phyloP scores from a whole-genome alignment of 257 asterid genomes.

The Schizonepeta tenuifolia region DNA sequence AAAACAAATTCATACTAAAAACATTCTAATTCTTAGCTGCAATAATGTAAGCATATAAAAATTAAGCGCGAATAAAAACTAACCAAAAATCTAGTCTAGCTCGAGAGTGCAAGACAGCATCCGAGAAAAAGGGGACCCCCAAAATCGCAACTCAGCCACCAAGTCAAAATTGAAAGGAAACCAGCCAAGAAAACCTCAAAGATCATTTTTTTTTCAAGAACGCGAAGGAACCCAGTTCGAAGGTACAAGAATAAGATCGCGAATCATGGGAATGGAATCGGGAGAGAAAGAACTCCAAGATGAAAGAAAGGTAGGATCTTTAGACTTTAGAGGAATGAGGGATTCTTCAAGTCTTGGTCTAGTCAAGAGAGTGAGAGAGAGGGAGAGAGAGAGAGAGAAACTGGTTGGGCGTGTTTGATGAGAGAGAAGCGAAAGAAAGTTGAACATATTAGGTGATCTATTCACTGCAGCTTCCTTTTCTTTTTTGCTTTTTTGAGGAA shows the following conservation, averaged over 20 bases:
- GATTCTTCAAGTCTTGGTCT: constrained; percentile 10
- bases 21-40: constrained; percentile 1
- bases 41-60: neutral
- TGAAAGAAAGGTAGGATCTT: constrained; percentile 36
- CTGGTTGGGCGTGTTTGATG: neutral
- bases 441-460: too few relatives aligned
- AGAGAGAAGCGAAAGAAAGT: neutral
- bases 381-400: neutral
- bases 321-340: constrained; percentile 27
- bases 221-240: constrained; percentile 30
- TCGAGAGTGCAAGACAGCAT: constrained; percentile 41
- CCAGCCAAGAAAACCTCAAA: constrained; percentile 45
- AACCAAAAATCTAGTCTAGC: constrained; percentile 35
- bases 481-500: too few relatives aligned
- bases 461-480: too few relatives aligned
- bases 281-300: constrained; percentile 16
- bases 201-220: constrained; percentile 44
- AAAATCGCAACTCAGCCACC: constrained; percentile 45
- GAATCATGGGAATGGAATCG: constrained; percentile 28
- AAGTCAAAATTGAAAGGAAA: constrained; percentile 40
- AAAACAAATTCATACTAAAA: neutral
- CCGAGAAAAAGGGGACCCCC: constrained; percentile 47
- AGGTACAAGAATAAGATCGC: constrained; percentile 34
- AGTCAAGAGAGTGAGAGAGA: neutral
- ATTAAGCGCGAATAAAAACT: constrained; percentile 8